phyloP scores from a whole-genome alignment of 306 rosid genomes.

The Cercis canadensis region DNA sequence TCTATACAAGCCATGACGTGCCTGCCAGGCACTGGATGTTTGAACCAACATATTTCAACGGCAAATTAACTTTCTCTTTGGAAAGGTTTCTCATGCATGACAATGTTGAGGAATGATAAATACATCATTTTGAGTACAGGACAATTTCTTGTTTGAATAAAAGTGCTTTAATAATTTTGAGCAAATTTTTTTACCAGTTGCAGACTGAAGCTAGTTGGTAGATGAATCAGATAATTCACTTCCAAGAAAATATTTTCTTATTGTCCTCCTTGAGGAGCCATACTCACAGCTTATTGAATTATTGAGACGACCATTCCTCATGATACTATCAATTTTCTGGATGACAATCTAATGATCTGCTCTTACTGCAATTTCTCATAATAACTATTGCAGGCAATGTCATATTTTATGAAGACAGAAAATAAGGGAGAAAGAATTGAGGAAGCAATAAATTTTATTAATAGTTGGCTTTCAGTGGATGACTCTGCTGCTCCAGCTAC shows the following conservation, averaged over 20 bases:
- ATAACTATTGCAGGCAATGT: conserved; percentile 71
- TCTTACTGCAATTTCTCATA: conserved; percentile 39
- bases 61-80: conserved; percentile 23
- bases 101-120: conserved; percentile 20
- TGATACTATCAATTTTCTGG: conserved; percentile 18
- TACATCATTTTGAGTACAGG: neutral
- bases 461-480: conserved; percentile 62
- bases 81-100: conserved; percentile 24
- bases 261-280: conserved; percentile 20
- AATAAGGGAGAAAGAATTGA: conserved; percentile 61
- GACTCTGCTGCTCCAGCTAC: conserved; percentile 56
- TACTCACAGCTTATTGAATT: conserved; percentile 24
- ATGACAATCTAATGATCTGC: conserved; percentile 27
- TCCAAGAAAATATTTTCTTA: conserved; percentile 24
- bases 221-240: conserved; percentile 24
- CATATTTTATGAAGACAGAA: conserved; percentile 59
- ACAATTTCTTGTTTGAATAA: conserved; percentile 26
- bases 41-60: conserved; percentile 26
- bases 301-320: conserved; percentile 18
- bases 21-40: conserved; percentile 26
- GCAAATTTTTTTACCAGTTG: conserved; percentile 3
- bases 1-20: conserved; percentile 17
- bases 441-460: conserved; percentile 79
- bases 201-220: conserved; percentile 21
- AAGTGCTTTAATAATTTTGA: conserved; percentile 5